A percentile compares a stretch with the other conserved stretches of the same genome.
These are phyloP conservation scores for Oxyria digyna DNA, from an alignment of 148 eudicot genomes.

Conservation along the genomic window DNA sequence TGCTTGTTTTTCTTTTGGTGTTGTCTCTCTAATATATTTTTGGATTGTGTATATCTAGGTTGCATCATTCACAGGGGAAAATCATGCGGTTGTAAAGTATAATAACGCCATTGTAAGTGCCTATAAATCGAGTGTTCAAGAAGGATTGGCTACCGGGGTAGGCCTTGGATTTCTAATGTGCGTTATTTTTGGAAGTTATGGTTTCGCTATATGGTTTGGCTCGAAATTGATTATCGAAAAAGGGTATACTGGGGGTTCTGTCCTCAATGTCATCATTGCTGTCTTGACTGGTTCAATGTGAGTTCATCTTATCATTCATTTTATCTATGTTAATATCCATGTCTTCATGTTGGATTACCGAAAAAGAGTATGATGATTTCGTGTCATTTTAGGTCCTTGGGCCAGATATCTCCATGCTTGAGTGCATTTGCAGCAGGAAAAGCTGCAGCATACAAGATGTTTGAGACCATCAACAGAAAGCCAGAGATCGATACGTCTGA, in stretches of 20 bases:
- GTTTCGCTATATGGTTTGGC: conserved; percentile 61
- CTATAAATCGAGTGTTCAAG: conserved; percentile 30
- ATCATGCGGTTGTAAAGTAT: conserved; percentile 36
- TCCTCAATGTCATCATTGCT: conserved; percentile 40
- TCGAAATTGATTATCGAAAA: conserved; percentile 39
- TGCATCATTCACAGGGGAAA: conserved; percentile 72
- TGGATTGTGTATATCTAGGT: conserved; percentile 22
- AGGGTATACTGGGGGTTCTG: conserved; percentile 43
- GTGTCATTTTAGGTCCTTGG: conserved; percentile 31
- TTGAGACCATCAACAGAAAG: conserved; percentile 52
- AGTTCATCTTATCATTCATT: conserved; percentile 7
- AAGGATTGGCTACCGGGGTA: conserved; percentile 40
- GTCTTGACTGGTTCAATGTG: conserved; percentile 54
- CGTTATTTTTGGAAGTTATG: conserved; percentile 26
- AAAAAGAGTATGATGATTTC: not conserved
- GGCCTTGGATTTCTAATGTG: conserved; percentile 37
- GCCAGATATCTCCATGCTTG: conserved; percentile 45
- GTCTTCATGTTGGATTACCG: not conserved
- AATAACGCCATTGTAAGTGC: conserved; percentile 28
- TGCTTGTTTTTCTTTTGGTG: too few relatives aligned
- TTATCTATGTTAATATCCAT: not conserved
- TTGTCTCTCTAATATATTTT: not conserved
- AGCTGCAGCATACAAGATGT: conserved; percentile 71
- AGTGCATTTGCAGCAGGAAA: conserved; percentile 51
- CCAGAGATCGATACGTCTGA: conserved; percentile 49